Percentiles rank a stretch among this genome's conserved stretches.
phyloP scores from a whole-genome alignment of 2,329 filamentous ascomycete species.

The Lachnellula willkommii region DNA sequence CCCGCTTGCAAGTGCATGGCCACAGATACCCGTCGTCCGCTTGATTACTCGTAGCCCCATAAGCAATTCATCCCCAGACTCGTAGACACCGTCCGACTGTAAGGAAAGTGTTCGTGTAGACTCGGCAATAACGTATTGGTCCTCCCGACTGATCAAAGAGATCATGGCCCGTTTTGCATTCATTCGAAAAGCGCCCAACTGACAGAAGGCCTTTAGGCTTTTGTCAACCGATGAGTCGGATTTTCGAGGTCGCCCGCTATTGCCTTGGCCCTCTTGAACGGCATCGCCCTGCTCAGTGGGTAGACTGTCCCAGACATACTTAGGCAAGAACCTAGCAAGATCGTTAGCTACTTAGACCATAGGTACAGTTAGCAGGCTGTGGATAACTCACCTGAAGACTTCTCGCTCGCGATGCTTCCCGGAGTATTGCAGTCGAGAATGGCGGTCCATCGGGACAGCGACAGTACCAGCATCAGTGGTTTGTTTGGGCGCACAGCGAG shows the following conservation, averaged over 20 bases:
- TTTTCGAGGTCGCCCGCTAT: background rate
- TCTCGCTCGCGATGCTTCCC: background rate
- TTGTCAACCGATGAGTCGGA: constrained; percentile 29
- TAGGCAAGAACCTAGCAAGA: background rate
- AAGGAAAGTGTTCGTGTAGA: constrained; percentile 6
- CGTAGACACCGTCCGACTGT: background rate
- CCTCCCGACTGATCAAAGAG: constrained; percentile 22
- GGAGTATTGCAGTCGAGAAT: no score
- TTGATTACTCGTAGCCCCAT: background rate
- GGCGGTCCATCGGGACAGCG: no score
- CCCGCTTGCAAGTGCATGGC: background rate
- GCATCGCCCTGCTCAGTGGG: background rate
- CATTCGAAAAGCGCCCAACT: constrained; percentile 43
- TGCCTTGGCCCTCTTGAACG: background rate
- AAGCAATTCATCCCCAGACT: background rate
- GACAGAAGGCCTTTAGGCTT: constrained; percentile 37
- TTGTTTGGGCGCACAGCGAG: no score
- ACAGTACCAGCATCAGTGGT: no score
- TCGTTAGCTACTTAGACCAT: background rate
- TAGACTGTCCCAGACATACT: background rate
- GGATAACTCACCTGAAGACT: background rate
- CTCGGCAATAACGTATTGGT: constrained; percentile 12
- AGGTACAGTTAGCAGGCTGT: background rate
- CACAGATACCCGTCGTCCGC: background rate
- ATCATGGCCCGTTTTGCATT: constrained; percentile 40